A percentile compares a stretch with the other conserved stretches of the same genome.
phyloP scores from a whole-genome alignment of 768 basidiomycete species.

The Phanerochaete carnosa region DNA sequence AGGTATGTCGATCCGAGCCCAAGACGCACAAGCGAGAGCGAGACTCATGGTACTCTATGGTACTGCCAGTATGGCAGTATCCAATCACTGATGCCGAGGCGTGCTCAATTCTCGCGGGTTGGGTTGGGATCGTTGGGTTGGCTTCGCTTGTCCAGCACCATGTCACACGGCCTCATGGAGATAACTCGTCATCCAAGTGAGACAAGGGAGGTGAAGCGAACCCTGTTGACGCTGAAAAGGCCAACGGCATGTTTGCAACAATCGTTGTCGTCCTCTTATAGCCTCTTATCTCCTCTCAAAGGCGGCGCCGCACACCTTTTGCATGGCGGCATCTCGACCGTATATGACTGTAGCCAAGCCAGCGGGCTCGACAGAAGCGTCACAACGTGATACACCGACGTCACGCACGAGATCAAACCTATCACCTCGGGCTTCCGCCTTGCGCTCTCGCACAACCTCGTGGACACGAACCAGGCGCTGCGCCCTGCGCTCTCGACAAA shows the following conservation, averaged over 20 bases:
- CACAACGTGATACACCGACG: conserved; percentile 53
- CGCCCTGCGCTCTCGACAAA: conserved; percentile 30
- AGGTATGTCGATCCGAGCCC: too few relatives aligned
- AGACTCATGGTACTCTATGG: too few relatives aligned
- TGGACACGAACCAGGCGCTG: conserved; percentile 31
- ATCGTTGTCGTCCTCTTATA: conserved; percentile 47
- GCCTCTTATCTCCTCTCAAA: conserved; percentile 34
- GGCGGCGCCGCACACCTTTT: conserved; percentile 46
- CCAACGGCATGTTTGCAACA: conserved; percentile 49
- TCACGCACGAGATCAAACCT: conserved; percentile 46
- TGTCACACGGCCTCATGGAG: too few relatives aligned
- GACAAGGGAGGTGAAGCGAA: too few relatives aligned
- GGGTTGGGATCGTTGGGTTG: too few relatives aligned
- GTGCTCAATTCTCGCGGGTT: too few relatives aligned
- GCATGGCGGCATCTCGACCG: conserved; percentile 30
- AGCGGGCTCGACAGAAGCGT: conserved; percentile 34
- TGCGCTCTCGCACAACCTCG: conserved; percentile 48
- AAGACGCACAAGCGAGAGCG: too few relatives aligned
- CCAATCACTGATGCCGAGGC: too few relatives aligned
- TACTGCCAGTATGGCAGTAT: too few relatives aligned
- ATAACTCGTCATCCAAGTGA: too few relatives aligned
- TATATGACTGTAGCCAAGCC: conserved; percentile 33
- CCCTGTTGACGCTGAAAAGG: conserved; percentile 39
- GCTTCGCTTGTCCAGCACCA: too few relatives aligned
- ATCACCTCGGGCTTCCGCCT: conserved; percentile 47